phyloP scores from a whole-genome alignment of 495 filamentous ascomycete genomes.

The Neurospora sp. region DNA sequence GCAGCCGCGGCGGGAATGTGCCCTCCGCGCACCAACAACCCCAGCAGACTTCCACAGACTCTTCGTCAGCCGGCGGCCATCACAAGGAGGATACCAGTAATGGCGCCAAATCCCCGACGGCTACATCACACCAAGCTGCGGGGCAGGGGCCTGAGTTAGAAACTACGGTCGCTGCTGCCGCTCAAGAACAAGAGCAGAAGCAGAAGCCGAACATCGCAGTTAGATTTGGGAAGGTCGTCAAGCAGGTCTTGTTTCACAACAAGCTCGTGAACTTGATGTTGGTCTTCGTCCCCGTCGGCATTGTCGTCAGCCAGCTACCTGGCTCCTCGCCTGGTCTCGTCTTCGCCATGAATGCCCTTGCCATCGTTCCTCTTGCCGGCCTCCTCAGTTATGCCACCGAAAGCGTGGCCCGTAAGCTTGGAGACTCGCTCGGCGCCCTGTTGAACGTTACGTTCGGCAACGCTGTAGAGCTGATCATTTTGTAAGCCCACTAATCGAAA shows the following conservation, averaged over 20 bases:
- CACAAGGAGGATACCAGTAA: constrained; percentile 11
- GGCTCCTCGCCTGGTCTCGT: constrained; percentile 29
- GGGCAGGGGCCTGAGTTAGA: constrained; percentile 47
- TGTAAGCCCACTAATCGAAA: constrained; percentile 10
- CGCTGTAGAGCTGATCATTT: constrained; percentile 51
- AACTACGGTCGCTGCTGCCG: constrained; percentile 1
- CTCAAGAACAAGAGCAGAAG: constrained; percentile 11
- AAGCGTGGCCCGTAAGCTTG: constrained; percentile 65
- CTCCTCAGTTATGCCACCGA: constrained; percentile 73
- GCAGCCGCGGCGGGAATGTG: constrained; percentile 4
- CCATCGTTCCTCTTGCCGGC: constrained; percentile 75
- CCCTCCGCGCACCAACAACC: background rate
- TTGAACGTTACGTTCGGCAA: constrained; percentile 87
- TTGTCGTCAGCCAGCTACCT: constrained; percentile 47
- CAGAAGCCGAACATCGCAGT: constrained; percentile 34
- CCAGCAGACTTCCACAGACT: background rate
- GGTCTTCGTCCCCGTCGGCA: constrained; percentile 72
- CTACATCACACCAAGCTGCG: constrained; percentile 45
- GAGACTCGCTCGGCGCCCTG: constrained; percentile 71
- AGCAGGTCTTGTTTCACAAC: constrained; percentile 51
- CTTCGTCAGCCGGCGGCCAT: background rate
- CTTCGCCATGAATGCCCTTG: constrained; percentile 76
- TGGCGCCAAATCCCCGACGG: constrained; percentile 23
- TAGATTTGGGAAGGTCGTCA: constrained; percentile 41
- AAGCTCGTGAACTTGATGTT: constrained; percentile 65